Evolutionary conservation across 345 rosid species (phyloP), one percentile per base, ranked within the genome.

Genomic region (Eucalyptus globulus): DNA sequence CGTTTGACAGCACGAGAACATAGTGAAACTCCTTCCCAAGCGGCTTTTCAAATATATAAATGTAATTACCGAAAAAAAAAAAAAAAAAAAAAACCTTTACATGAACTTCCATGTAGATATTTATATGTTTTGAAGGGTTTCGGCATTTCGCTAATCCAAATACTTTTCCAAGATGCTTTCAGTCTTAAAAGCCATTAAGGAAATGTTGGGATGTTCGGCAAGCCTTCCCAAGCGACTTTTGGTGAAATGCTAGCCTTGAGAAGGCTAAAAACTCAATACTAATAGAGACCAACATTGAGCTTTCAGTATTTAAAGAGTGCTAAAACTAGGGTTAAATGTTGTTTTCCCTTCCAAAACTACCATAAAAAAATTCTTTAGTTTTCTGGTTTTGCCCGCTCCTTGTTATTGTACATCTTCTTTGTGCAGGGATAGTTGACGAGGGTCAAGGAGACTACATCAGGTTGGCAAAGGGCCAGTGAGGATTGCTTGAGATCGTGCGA

Each of bases 381-480:
- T 53, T 53, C 9, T 53, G 0, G 56, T 53, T 51, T 53, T 53
- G 0, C 24, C 56, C 56, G 24, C 24, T 53, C 56, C 9, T 17
- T 51, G 2, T 53, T 53, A 53, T 53, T 19, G 24, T 53, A 53
- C 56, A 53, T 53, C 56, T 53, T 19, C 24, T 53, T 53, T 53
- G 56, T 19, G 56, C 5, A 53, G 0, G 24, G 56, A 2, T 1
- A 19, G 4, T 53, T 53, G 56, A 53, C 24, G 0, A 19, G 24
- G 56, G 5, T 53, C 56, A 2, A 53, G 5, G 10, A 2, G n/a
- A n/a, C n/a, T 17, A 53, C 56, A 53, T 53, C 24, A 19, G 0
- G 4, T 0, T 53, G 0, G 0, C 56, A 53, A 53, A 53, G 56
- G 56, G 10, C 56, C 2, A 53, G 0, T 53, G 10, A 53, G 24